A percentile compares a stretch with the other conserved stretches of the same genome.
Conservation (phyloP, 179 eudicot species). For the Actinidia chinensis region DNA sequence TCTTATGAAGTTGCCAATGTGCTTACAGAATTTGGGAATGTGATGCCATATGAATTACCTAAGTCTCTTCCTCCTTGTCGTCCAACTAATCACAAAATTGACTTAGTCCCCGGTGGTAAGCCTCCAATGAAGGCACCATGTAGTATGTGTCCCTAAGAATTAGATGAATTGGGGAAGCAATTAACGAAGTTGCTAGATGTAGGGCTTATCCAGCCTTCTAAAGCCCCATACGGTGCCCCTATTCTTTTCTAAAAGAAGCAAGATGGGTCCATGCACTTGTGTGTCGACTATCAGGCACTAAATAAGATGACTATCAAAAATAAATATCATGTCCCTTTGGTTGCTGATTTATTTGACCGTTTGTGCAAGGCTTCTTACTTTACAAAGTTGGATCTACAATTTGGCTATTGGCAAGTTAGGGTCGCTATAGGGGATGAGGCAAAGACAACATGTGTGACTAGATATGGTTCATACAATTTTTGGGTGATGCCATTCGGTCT, state of each 20-base stretch:
- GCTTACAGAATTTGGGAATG: neutral
- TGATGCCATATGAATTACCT: neutral
- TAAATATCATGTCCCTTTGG: neutral
- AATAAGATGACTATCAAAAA: neutral
- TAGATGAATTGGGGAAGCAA: neutral
- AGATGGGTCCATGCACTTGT: neutral
- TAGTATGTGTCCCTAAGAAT: neutral
- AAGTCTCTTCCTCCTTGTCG: neutral
- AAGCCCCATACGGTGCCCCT: no score
- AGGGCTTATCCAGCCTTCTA: no score
- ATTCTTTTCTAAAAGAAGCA: no score
- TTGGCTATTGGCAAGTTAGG: neutral
- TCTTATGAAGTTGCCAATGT: neutral
- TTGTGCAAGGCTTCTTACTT: no score
- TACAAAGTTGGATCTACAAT: slow-evolving; percentile 4
- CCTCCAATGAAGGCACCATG: neutral
- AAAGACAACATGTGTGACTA: neutral
- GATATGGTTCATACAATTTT: neutral
- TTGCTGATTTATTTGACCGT: no score
- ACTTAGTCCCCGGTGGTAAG: neutral
- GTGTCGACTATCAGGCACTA: neutral
- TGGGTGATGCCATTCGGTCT: neutral
- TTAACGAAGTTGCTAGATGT: no score
- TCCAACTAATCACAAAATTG: neutral
- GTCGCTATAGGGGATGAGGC: slow-evolving; percentile 3